These are phyloP conservation scores for Naganishia vishniacii DNA, from an alignment of 768 basidiomycete genomes.

Conservation along the genomic window DNA sequence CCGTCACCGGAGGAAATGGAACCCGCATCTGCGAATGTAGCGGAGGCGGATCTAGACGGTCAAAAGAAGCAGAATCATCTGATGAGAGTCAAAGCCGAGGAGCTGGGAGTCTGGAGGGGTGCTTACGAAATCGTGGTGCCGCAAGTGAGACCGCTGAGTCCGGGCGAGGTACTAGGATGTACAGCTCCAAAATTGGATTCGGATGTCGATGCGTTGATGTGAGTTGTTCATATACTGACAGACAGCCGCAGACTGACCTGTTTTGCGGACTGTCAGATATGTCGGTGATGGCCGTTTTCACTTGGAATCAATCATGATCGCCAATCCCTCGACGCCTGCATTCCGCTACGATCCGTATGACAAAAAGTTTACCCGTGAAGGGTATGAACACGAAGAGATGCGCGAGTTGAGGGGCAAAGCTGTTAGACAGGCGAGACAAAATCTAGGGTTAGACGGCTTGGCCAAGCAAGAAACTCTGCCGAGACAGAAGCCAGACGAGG, in stretches of 20 bases:
- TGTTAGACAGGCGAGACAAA: slow-evolving; percentile 63
- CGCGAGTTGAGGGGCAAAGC: slow-evolving; percentile 65
- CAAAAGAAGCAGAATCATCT: slow-evolving; percentile 25
- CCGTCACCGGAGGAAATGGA: slow-evolving; percentile 30
- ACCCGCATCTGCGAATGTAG: neutral
- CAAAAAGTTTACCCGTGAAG: slow-evolving; percentile 89
- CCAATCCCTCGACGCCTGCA: slow-evolving; percentile 89
- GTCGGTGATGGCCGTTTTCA: slow-evolving; percentile 98
- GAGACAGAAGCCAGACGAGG: neutral
- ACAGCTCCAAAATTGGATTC: slow-evolving; percentile 71
- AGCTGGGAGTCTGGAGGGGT: slow-evolving; percentile 48
- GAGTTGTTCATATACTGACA: slow-evolving; percentile 39
- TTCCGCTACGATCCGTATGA: slow-evolving; percentile 98
- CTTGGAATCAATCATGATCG: slow-evolving; percentile 97
- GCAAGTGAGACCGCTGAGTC: slow-evolving; percentile 72
- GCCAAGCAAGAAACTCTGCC: neutral
- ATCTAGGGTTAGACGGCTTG: slow-evolving; percentile 49
- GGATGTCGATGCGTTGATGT: slow-evolving; percentile 88
- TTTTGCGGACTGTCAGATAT: slow-evolving; percentile 58
- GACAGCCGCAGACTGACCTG: neutral
- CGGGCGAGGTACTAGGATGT: slow-evolving; percentile 94
- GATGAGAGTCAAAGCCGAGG: slow-evolving; percentile 32
- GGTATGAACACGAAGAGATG: slow-evolving; percentile 88
- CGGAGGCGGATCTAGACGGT: slow-evolving; percentile 15
- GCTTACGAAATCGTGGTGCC: slow-evolving; percentile 45